Evolutionary conservation across 1,284 basidiomycete species (phyloP).

Genomic region (Afroboletus lepidellus): DNA sequence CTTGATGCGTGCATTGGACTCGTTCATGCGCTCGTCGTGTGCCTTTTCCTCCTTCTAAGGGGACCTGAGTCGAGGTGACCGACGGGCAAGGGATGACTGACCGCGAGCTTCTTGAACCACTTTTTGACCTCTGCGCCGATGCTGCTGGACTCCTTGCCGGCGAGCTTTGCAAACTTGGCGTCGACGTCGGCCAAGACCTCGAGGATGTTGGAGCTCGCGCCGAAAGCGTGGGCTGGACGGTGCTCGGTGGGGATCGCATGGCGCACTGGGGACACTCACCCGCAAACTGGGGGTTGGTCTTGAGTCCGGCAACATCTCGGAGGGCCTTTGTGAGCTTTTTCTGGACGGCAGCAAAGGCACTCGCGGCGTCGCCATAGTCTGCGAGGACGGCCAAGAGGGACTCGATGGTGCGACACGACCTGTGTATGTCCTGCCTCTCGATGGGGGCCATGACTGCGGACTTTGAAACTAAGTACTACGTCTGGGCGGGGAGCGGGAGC

Average conservation of each 20-base stretch:
- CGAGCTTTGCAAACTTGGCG: slow-evolving; percentile 67
- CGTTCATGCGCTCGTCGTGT: slow-evolving; percentile 69
- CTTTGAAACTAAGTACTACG: slow-evolving; percentile 23
- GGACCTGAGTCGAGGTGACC: slow-evolving; percentile 1
- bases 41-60: slow-evolving; percentile 73
- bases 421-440: slow-evolving; percentile 72
- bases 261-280: slow-evolving; percentile 40
- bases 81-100: slow-evolving; percentile 32
- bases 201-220: slow-evolving; percentile 60
- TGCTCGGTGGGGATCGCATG: neutral
- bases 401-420: slow-evolving; percentile 74
- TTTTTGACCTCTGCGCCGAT: slow-evolving; percentile 71
- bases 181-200: slow-evolving; percentile 69
- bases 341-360: slow-evolving; percentile 60
- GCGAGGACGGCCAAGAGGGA: slow-evolving; percentile 61
- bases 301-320: slow-evolving; percentile 59
- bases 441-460: slow-evolving; percentile 30
- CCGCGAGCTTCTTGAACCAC: slow-evolving; percentile 80
- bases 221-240: slow-evolving; percentile 59
- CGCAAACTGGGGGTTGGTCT: slow-evolving; percentile 59
- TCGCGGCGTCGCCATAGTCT: slow-evolving; percentile 71
- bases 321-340: slow-evolving; percentile 72
- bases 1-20: slow-evolving; percentile 71
- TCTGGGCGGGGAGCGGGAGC: slow-evolving; percentile 20
- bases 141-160: slow-evolving; percentile 68